Evolutionary conservation across 768 basidiomycete genomes (phyloP).

Genomic region (Galerina sulciceps): DNA sequence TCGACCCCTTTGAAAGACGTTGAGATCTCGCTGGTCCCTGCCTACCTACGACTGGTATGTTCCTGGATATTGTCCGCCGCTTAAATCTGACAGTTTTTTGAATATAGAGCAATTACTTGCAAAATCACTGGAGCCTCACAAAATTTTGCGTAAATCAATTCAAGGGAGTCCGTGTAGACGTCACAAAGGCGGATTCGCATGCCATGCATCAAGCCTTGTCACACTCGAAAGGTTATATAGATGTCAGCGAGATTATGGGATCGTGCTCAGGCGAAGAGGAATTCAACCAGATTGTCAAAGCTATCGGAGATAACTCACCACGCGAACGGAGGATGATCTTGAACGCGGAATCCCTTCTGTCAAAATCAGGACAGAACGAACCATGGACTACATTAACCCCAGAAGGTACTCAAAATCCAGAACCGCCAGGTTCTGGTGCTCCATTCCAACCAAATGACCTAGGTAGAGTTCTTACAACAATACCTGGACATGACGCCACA

Average conservation of each 20-base stretch:
- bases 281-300: slow-evolving; percentile 54
- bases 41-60: slow-evolving; percentile 74
- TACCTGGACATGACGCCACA: slow-evolving; percentile 46
- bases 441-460: slow-evolving; percentile 50
- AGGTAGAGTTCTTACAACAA: slow-evolving; percentile 38
- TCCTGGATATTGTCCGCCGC: not conserved
- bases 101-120: slow-evolving; percentile 68
- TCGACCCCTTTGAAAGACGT: slow-evolving; percentile 68
- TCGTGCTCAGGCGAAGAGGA: slow-evolving; percentile 66
- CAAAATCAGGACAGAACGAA: slow-evolving; percentile 30
- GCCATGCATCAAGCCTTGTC: slow-evolving; percentile 55
- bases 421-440: slow-evolving; percentile 56
- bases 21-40: slow-evolving; percentile 68
- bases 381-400: slow-evolving; percentile 45
- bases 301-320: slow-evolving; percentile 52
- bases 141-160: slow-evolving; percentile 89
- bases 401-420: slow-evolving; percentile 56
- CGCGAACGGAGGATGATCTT: slow-evolving; percentile 37
- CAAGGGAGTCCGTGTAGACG: slow-evolving; percentile 62
- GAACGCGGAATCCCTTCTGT: slow-evolving; percentile 19
- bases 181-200: slow-evolving; percentile 64
- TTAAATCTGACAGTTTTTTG: not conserved
- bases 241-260: slow-evolving; percentile 54
- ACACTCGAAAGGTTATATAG: slow-evolving; percentile 65
- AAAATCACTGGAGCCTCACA: slow-evolving; percentile 82